Conservation (phyloP, 257 asterid genomes). For the Solanum appendiculatum region DNA sequence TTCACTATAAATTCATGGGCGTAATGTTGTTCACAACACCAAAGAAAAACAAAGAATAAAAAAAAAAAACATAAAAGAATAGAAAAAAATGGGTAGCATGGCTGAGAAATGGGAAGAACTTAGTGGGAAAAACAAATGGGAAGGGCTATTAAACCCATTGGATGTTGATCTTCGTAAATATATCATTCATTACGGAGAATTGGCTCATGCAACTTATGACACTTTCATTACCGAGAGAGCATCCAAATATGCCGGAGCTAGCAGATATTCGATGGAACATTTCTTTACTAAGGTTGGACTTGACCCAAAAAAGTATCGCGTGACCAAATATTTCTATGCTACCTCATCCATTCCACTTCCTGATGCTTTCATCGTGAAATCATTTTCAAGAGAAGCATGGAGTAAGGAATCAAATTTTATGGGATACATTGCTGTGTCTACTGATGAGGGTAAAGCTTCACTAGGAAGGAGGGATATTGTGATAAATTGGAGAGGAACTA, state of each 20-base stretch:
- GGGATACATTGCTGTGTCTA: neutral
- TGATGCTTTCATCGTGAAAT: constrained; percentile 53
- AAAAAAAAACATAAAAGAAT: neutral
- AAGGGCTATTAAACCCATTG: neutral
- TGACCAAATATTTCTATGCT: neutral
- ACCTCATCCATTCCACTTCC: constrained; percentile 24
- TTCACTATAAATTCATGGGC: neutral
- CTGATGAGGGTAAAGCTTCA: neutral
- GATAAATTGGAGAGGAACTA: constrained; percentile 77
- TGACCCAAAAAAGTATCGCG: constrained; percentile 30
- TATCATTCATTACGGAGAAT: neutral
- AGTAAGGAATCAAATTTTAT: neutral
- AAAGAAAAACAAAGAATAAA: neutral
- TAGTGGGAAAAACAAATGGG: neutral
- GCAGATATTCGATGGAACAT: constrained; percentile 25
- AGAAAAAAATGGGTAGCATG: neutral
- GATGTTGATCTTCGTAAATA: neutral
- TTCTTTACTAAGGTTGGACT: constrained; percentile 48
- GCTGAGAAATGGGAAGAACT: neutral
- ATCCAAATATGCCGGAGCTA: constrained; percentile 67
- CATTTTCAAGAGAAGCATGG: neutral
- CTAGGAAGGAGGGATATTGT: constrained; percentile 10
- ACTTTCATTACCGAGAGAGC: constrained; percentile 41
- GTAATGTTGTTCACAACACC: neutral
- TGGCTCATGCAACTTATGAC: neutral